Evolutionary conservation across 176 grass and related monocot genomes (phyloP).

Genomic region (Cymbopogon citratus): DNA sequence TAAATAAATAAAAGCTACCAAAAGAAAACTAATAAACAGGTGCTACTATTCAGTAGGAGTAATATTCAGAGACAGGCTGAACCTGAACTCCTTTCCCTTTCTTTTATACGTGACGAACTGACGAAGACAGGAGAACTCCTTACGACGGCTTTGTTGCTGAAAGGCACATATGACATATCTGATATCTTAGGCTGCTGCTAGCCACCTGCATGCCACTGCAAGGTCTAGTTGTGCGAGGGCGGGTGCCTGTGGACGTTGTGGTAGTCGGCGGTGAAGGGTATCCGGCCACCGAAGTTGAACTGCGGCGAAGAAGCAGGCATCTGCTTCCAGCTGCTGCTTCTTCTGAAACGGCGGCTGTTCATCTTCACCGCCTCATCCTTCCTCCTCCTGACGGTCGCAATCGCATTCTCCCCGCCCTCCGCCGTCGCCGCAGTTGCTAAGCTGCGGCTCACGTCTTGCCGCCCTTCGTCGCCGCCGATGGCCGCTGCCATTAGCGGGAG

Average conservation of each 20-base stretch:
- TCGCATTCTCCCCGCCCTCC: neutral
- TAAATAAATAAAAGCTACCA: neutral
- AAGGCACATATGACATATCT: neutral
- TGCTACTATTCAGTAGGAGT: neutral
- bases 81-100: too few relatives aligned
- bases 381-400: neutral
- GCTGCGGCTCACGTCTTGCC: neutral
- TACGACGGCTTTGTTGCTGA: neutral
- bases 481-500: neutral
- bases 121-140: neutral
- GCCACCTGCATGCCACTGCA: neutral
- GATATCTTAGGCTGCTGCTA: neutral
- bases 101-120: too few relatives aligned
- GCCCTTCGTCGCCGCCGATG: neutral
- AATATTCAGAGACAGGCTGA: neutral
- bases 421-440: neutral
- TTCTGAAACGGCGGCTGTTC: slow-evolving; percentile 4
- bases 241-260: slow-evolving; percentile 28
- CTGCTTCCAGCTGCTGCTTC: neutral
- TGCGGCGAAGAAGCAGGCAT: neutral
- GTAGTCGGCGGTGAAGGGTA: slow-evolving; percentile 77
- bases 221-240: slow-evolving; percentile 57
- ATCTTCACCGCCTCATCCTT: neutral
- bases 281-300: slow-evolving; percentile 26
- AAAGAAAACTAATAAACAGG: too few relatives aligned